These are phyloP conservation scores for Mycena olivaceomarginata DNA, from an alignment of 768 basidiomycete genomes.

Conservation along the genomic window DNA sequence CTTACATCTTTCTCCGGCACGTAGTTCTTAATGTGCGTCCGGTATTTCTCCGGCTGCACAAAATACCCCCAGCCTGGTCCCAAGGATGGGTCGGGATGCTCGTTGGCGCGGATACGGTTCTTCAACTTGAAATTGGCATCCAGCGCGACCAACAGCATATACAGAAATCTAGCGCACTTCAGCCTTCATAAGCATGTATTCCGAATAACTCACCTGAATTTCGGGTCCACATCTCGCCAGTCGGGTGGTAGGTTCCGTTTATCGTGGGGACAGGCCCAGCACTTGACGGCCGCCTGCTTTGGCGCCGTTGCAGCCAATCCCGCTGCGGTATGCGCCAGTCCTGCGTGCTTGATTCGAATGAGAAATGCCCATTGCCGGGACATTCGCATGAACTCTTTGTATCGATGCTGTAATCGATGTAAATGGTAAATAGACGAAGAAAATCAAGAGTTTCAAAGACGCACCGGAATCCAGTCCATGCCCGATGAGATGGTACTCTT, in stretches of 20 bases:
- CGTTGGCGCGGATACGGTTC: conserved; percentile 22
- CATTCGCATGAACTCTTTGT: neutral
- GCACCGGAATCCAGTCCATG: neutral
- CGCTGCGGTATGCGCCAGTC: neutral
- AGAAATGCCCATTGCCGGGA: neutral
- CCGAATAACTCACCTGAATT: neutral
- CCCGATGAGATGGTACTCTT: neutral
- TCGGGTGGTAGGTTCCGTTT: neutral
- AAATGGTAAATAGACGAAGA: neutral
- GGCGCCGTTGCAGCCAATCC: neutral
- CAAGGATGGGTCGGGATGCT: conserved; percentile 39
- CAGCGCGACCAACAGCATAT: conserved; percentile 31
- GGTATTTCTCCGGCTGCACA: conserved; percentile 16
- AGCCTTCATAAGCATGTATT: neutral
- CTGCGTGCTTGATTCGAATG: neutral
- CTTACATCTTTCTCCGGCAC: conserved; percentile 20
- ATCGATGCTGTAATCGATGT: neutral
- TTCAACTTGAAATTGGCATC: conserved; percentile 49
- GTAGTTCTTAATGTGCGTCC: conserved; percentile 19
- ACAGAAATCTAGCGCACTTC: conserved; percentile 15
- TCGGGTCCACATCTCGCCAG: neutral
- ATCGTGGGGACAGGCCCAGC: neutral
- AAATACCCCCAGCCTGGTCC: conserved; percentile 40
- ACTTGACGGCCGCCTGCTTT: neutral
- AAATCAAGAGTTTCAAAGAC: neutral